Base-by-base conservation (phyloP, 225 moss, liverwort and hornwort genomes). In the Marchantia paleacea region DNA sequence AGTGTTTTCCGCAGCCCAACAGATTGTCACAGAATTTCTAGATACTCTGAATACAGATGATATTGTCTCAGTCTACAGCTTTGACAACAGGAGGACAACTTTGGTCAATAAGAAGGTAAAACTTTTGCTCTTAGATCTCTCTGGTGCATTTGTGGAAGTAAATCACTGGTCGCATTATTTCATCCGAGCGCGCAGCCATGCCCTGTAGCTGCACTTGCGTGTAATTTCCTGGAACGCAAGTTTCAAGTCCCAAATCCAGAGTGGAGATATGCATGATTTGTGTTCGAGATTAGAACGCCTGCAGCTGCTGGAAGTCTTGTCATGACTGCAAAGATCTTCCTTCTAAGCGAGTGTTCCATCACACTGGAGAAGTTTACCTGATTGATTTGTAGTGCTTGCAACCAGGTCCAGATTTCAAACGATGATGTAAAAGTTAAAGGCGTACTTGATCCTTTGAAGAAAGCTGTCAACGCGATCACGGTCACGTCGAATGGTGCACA, bases 61-160 rank as follows among this genome's bases (percentile, higher is more conserved):
- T 58, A 15, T 52, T 22, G 79, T 79, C 15, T 52, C 79, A 0
- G 68, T 79, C 10, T 79, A 79, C 54, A 69, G 19, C 10, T 79
- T 79, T 20, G 39, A n/a, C 52, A 31, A 20, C 52, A 13, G 1
- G 0, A 47, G 64, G n/a, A 49, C 29, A 26, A 10, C 6, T 0
- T 6, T 19, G 1, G 14, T 54, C 28, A 39, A 39, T 39, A 28
- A 54, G 12, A 74, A 55, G 74, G 74, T 74, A 57, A 57, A 1
- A 12, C 57, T 57, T 12, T 19, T 5, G 1, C 8, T 12, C 6
- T 13, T 1, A 57, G 8, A 57, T 9, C 14, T 57, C 57, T 57
- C 14, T 39, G 39, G 39, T 39, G 39, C 39, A 39, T 39, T 39
- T 39, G 39, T 39, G 39, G 39, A 39, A 39, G 39, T 39, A 39